Conservation (phyloP, 768 basidiomycete genomes). For the Naematelia encephala region DNA sequence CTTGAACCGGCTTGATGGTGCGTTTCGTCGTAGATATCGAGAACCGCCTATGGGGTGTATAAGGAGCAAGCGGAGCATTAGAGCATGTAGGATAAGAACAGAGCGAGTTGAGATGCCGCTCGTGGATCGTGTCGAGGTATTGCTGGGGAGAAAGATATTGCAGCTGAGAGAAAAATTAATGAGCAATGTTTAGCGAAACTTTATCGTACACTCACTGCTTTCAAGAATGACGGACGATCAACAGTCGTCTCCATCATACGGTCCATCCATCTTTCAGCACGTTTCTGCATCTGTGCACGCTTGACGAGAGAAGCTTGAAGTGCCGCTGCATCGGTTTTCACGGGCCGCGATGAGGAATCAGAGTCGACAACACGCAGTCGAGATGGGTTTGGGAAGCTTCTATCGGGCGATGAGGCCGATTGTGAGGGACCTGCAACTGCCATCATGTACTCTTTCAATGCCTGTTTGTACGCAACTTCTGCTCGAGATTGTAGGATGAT, state of each 20-base stretch:
- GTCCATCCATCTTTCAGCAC: slow-evolving; percentile 43
- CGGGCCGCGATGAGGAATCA: slow-evolving; percentile 2
- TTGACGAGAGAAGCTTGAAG: background rate
- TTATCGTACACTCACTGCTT: slow-evolving; percentile 30
- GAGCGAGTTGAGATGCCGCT: slow-evolving; percentile 40
- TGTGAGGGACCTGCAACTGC: background rate
- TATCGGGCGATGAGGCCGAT: background rate
- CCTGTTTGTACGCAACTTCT: background rate
- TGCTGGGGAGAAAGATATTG: slow-evolving; percentile 35
- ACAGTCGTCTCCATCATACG: slow-evolving; percentile 41
- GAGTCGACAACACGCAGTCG: background rate
- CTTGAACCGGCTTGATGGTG: slow-evolving; percentile 26
- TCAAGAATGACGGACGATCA: slow-evolving; percentile 26
- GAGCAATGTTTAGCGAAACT: background rate
- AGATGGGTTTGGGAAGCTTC: background rate
- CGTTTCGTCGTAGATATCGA: slow-evolving; percentile 24
- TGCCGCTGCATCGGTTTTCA: background rate
- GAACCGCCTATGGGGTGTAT: slow-evolving; percentile 20
- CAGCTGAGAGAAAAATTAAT: slow-evolving; percentile 15
- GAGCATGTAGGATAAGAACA: slow-evolving; percentile 46
- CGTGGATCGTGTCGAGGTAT: slow-evolving; percentile 41
- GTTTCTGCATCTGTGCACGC: background rate
- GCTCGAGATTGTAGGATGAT: too few relatives aligned
- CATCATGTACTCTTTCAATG: background rate
- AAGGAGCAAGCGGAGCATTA: slow-evolving; percentile 31